Evolutionary conservation across 2,329 filamentous ascomycete genomes (phyloP).

Genomic region (Diaporthe nobilis): DNA sequence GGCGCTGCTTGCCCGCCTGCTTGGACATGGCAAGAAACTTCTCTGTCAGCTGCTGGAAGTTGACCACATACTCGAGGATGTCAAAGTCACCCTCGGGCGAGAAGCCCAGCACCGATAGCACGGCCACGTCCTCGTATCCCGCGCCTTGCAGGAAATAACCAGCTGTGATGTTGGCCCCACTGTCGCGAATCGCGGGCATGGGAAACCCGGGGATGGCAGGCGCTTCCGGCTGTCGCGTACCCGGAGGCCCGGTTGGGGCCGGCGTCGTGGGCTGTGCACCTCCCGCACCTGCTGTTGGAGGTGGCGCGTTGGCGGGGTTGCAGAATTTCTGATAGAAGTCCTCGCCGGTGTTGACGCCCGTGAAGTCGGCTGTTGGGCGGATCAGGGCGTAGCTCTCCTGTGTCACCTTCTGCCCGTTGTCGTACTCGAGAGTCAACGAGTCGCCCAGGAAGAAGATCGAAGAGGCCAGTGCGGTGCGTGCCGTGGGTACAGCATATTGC

Average conservation of each 20-base stretch:
- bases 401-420: conserved; percentile 49
- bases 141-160: conserved; percentile 55
- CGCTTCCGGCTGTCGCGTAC: conserved; percentile 19
- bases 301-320: conserved; percentile 43
- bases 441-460: conserved; percentile 48
- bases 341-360: conserved; percentile 50
- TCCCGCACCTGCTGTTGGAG: conserved; percentile 37
- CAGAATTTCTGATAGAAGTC: conserved; percentile 55
- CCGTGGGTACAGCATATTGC: conserved; percentile 46
- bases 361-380: conserved; percentile 48
- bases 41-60: conserved; percentile 47
- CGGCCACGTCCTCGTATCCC: conserved; percentile 53
- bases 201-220: conserved; percentile 49
- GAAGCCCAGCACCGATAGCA: conserved; percentile 50
- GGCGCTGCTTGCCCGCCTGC: conserved; percentile 65
- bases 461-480: conserved; percentile 44
- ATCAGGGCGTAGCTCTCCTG: conserved; percentile 48
- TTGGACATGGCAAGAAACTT: conserved; percentile 62
- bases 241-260: conserved; percentile 34
- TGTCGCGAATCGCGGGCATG: conserved; percentile 48
- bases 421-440: conserved; percentile 52
- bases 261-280: conserved; percentile 15
- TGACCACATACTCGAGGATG: conserved; percentile 44
- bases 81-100: conserved; percentile 42
- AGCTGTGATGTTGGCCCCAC: conserved; percentile 47